A percentile compares a stretch with the other conserved stretches of the same genome.
Conservation (phyloP, 768 basidiomycete species). For the Panellus pusillus region DNA sequence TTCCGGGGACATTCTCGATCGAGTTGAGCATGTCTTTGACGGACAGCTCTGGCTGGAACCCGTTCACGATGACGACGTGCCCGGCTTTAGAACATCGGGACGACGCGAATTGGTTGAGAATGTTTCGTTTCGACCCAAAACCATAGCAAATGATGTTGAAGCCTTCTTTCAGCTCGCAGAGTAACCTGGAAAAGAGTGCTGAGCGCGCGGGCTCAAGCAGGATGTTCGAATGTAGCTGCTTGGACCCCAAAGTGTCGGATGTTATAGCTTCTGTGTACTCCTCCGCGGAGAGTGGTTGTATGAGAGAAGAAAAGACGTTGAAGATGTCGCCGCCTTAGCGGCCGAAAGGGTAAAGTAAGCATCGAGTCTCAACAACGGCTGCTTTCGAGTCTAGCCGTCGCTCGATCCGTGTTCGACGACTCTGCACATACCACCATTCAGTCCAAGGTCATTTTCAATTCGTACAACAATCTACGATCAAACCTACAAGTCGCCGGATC, state of each 20-base stretch:
- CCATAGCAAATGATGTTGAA: constrained; percentile 92
- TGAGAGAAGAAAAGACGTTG: constrained; percentile 73
- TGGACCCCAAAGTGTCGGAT: constrained; percentile 29
- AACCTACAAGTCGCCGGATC: too few relatives aligned
- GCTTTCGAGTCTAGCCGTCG: too few relatives aligned
- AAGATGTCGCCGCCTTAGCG: constrained; percentile 68
- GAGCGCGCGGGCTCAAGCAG: constrained; percentile 33
- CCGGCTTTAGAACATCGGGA: constrained; percentile 57
- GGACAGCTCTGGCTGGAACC: constrained; percentile 66
- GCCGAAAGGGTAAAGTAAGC: constrained; percentile 75
- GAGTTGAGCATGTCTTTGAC: constrained; percentile 68
- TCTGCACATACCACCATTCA: too few relatives aligned
- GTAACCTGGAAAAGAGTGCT: constrained; percentile 57
- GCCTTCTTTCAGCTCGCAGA: constrained; percentile 73
- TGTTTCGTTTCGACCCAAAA: constrained; percentile 78
- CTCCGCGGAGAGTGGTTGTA: constrained; percentile 67
- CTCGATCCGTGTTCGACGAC: too few relatives aligned
- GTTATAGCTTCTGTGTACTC: constrained; percentile 52
- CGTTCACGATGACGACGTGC: constrained; percentile 77
- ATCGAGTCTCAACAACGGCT: too few relatives aligned
- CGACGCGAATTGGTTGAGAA: constrained; percentile 75
- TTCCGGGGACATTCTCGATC: constrained; percentile 52
- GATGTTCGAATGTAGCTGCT: constrained; percentile 35
- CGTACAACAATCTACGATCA: too few relatives aligned
- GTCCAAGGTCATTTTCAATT: too few relatives aligned